A percentile compares a stretch with the other conserved stretches of the same genome.
phyloP scores from a whole-genome alignment of 768 basidiomycete species.

The Suillus subaureus region DNA sequence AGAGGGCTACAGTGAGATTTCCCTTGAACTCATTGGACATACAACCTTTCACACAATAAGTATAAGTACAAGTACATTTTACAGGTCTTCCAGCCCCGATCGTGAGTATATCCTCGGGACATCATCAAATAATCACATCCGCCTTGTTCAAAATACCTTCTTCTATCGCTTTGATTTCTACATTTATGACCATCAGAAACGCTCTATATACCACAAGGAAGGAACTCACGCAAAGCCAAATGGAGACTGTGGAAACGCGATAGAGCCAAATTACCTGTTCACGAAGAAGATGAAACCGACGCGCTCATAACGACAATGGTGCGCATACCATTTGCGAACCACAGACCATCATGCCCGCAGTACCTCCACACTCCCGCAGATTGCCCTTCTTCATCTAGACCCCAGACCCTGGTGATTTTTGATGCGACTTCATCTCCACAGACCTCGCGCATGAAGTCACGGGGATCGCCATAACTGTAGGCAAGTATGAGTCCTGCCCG shows the following conservation, averaged over 20 bases:
- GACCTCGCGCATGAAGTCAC: constrained; percentile 41
- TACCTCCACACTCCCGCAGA: constrained; percentile 41
- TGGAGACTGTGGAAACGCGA: constrained; percentile 34
- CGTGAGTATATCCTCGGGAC: background rate
- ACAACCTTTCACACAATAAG: background rate
- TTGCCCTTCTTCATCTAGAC: constrained; percentile 65
- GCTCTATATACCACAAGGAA: background rate
- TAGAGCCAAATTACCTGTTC: constrained; percentile 24
- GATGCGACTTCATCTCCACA: constrained; percentile 48
- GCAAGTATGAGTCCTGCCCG: background rate
- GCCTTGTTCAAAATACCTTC: constrained; percentile 21
- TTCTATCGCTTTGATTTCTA: constrained; percentile 35
- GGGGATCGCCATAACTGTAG: constrained; percentile 48
- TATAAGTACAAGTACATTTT: background rate
- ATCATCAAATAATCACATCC: constrained; percentile 4
- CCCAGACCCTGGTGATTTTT: constrained; percentile 58
- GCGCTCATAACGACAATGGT: background rate
- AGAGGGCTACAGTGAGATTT: background rate
- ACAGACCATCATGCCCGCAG: constrained; percentile 38
- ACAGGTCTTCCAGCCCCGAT: background rate
- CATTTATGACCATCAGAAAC: constrained; percentile 3
- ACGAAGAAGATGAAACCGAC: background rate
- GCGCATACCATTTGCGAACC: constrained; percentile 29
- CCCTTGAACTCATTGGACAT: background rate
- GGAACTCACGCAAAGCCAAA: constrained; percentile 32